phyloP scores from a whole-genome alignment of 169 alveolate species.

The Cryptosporidium baileyi region DNA sequence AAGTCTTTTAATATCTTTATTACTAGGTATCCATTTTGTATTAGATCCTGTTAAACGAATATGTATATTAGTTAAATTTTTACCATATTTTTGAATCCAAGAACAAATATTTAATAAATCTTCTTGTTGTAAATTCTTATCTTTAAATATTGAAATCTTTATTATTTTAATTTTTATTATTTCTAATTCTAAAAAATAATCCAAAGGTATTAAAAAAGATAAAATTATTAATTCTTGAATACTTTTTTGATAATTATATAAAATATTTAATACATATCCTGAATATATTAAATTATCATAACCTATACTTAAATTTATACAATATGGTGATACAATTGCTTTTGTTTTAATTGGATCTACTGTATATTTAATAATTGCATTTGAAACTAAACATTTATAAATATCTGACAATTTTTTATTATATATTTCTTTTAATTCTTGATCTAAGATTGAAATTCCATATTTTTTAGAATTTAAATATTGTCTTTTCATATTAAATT shows the following conservation, averaged over 20 bases:
- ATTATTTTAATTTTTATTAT: neutral
- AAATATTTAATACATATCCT: constrained; percentile 22
- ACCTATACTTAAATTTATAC: constrained; percentile 5
- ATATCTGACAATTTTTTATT: neutral
- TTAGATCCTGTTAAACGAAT: constrained; percentile 52
- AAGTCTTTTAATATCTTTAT: constrained; percentile 2
- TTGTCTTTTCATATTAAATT: neutral
- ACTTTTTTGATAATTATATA: constrained; percentile 14
- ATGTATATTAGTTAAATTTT: neutral
- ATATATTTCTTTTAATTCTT: constrained; percentile 8
- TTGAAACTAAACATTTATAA: neutral
- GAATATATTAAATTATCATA: constrained; percentile 60
- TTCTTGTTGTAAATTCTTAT: neutral
- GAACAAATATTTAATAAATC: constrained; percentile 17
- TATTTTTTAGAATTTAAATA: neutral
- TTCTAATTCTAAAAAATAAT: neutral
- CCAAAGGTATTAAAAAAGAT: constrained; percentile 23
- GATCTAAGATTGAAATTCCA: neutral
- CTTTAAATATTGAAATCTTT: constrained; percentile 10
- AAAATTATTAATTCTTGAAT: neutral
- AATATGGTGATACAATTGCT: neutral
- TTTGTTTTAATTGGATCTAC: constrained; percentile 38
- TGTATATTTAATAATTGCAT: neutral
- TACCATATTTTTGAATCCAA: constrained; percentile 18
- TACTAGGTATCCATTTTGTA: constrained; percentile 43